These are phyloP conservation scores for Phalaenopsis aphrodite DNA, from an alignment of 106 monocot genomes.

Conservation along the genomic window DNA sequence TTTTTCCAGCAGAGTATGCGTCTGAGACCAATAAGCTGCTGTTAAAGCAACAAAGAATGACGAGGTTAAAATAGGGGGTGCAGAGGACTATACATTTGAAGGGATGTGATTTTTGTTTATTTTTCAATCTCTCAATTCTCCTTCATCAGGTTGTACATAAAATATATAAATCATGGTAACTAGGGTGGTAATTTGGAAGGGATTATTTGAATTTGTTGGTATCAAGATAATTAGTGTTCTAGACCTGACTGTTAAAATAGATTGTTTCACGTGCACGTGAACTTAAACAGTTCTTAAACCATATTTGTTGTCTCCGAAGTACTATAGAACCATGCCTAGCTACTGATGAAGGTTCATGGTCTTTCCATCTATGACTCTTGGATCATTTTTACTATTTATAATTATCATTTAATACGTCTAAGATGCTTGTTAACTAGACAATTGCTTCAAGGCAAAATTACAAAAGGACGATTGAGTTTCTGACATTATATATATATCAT, in stretches of 20 bases:
- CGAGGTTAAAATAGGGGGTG: too few relatives aligned
- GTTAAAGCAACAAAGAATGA: too few relatives aligned
- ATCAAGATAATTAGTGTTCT: neutral
- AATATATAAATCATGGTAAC: neutral
- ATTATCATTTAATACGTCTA: neutral
- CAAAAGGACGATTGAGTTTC: neutral
- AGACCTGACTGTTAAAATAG: neutral
- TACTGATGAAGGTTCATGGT: neutral
- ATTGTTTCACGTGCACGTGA: neutral
- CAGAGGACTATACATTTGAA: too few relatives aligned
- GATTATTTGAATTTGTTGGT: slow-evolving; percentile 2
- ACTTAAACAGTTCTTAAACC: neutral
- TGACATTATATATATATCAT: neutral
- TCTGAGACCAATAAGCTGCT: too few relatives aligned
- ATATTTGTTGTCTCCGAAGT: neutral
- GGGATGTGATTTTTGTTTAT: too few relatives aligned
- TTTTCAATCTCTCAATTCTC: neutral
- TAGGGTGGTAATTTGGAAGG: neutral
- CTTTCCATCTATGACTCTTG: neutral
- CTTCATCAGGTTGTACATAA: neutral
- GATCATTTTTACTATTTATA: neutral
- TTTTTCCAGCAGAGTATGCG: too few relatives aligned
- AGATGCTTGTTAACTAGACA: neutral
- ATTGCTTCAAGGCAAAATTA: neutral
- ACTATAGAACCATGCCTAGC: neutral